Evolutionary conservation across 768 basidiomycete species (phyloP).

Genomic region (Chalciporus piperatus): DNA sequence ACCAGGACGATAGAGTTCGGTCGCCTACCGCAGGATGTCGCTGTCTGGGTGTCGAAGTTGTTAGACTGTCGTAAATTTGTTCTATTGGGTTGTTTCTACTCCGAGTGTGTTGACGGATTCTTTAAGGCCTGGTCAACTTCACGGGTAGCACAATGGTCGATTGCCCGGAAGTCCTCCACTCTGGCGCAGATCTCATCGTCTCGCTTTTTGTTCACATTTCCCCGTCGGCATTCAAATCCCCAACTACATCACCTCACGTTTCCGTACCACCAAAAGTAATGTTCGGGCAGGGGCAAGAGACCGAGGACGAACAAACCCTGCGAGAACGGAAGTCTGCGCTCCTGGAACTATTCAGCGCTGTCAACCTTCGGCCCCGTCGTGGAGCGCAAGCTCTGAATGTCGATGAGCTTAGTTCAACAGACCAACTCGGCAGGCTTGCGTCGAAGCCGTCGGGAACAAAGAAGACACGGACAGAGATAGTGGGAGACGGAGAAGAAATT

Average conservation of each 20-base stretch:
- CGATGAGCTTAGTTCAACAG: conserved; percentile 26
- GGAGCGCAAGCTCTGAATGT: conserved; percentile 36
- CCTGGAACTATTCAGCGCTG: conserved; percentile 65
- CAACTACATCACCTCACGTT: conserved; percentile 34
- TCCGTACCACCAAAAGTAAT: conserved; percentile 33
- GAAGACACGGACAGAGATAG: conserved; percentile 59
- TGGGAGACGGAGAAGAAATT: conserved; percentile 77
- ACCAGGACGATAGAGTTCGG: conserved; percentile 61
- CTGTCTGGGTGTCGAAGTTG: conserved; percentile 71
- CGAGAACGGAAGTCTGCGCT: conserved; percentile 78
- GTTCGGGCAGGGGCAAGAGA: conserved; percentile 80
- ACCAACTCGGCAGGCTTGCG: conserved; percentile 39
- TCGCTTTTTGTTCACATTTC: conserved; percentile 72
- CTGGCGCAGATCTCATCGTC: conserved; percentile 76
- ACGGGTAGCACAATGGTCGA: conserved; percentile 71
- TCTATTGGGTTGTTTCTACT: background rate
- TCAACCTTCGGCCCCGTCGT: conserved; percentile 65
- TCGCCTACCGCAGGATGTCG: conserved; percentile 64
- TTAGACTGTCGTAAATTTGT: conserved; percentile 58
- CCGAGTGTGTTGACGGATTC: conserved; percentile 2
- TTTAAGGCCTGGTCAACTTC: conserved; percentile 62
- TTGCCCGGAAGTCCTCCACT: conserved; percentile 65
- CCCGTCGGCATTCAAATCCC: conserved; percentile 60
- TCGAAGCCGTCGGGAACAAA: conserved; percentile 35
- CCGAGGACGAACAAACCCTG: conserved; percentile 71